Evolutionary conservation across 768 basidiomycete genomes (phyloP).

Genomic region (Jaapia argillacea): DNA sequence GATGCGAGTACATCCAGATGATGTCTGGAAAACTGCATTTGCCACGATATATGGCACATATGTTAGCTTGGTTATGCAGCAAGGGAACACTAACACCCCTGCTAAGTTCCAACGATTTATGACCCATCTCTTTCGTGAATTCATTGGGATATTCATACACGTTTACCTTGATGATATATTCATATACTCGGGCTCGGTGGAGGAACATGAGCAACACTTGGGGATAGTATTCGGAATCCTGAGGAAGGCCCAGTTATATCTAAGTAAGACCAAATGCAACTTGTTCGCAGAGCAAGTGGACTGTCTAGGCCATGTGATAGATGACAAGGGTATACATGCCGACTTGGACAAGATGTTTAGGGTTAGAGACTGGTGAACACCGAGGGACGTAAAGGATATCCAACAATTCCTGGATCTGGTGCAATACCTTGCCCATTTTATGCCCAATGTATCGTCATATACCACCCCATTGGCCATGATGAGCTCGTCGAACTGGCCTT

Average conservation of each 20-base stretch:
- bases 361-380: constrained; percentile 24
- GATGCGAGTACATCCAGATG: constrained; percentile 19
- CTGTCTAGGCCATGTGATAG: constrained; percentile 30
- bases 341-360: constrained; percentile 24
- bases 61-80: constrained; percentile 29
- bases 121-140: constrained; percentile 27
- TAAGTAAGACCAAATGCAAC: constrained; percentile 24
- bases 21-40: constrained; percentile 24
- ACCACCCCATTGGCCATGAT: constrained; percentile 21
- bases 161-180: constrained; percentile 37
- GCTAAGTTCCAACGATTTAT: constrained; percentile 36
- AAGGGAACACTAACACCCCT: constrained; percentile 35
- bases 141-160: constrained; percentile 28
- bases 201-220: constrained; percentile 28
- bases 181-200: constrained; percentile 23
- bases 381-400: constrained; percentile 23
- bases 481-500: constrained; percentile 16
- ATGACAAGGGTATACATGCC: constrained; percentile 25
- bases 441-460: constrained; percentile 24
- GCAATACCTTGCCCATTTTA: constrained; percentile 24
- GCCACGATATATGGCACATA: constrained; percentile 27
- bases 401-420: constrained; percentile 31
- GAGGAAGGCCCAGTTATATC: constrained; percentile 17
- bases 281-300: constrained; percentile 20
- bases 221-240: constrained; percentile 20